A percentile compares a stretch with the other conserved stretches of the same genome.
Conservation (phyloP, 176 grass and related monocot species). For the Leersia perrieri region DNA sequence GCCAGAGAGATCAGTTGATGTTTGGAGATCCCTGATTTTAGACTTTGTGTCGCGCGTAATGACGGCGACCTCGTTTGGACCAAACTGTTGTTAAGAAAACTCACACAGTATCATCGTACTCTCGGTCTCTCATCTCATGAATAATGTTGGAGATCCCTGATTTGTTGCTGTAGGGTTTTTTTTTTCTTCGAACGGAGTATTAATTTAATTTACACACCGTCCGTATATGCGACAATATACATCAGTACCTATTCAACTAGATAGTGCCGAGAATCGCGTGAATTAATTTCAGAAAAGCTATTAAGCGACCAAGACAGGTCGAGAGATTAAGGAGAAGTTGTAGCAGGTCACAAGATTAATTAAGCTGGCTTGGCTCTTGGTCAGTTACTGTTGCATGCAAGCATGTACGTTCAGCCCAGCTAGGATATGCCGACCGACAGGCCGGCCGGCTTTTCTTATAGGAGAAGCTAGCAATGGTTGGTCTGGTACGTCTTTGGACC, state of each 20-base stretch:
- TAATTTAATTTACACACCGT: background rate
- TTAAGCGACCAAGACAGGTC: too few species aligned
- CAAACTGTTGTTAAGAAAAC: background rate
- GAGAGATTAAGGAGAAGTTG: too few species aligned
- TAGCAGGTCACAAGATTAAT: too few species aligned
- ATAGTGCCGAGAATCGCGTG: too few species aligned
- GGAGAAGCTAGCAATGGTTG: background rate
- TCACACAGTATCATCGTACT: background rate
- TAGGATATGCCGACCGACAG: background rate
- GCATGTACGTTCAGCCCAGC: background rate
- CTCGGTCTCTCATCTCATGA: background rate
- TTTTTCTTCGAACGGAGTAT: too few species aligned
- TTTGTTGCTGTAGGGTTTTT: background rate
- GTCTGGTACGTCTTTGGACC: background rate
- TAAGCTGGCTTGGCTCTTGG: too few species aligned
- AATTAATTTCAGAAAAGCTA: too few species aligned
- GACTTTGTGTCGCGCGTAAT: background rate
- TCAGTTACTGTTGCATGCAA: too few species aligned
- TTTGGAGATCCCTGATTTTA: conserved; percentile 16
- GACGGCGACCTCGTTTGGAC: background rate
- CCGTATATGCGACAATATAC: background rate
- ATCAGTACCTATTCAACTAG: background rate
- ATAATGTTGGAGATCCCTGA: too few species aligned
- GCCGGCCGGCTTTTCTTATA: background rate
- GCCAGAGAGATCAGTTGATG: too few species aligned